phyloP scores from a whole-genome alignment of 805 yeast genomes.

The Saturnispora sanitii region DNA sequence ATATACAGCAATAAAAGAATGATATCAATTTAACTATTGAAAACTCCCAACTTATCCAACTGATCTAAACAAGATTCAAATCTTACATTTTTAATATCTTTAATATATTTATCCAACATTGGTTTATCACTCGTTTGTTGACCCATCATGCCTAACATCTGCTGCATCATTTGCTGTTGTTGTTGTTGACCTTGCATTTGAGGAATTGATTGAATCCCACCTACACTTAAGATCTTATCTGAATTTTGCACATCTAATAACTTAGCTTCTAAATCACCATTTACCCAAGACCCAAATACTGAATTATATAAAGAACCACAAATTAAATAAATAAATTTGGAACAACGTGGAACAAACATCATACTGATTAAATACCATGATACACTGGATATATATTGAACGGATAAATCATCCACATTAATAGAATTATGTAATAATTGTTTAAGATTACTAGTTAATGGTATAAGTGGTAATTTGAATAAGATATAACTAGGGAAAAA shows the following conservation, averaged over 20 bases:
- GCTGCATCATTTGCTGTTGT: background rate
- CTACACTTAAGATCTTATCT: slow-evolving; percentile 6
- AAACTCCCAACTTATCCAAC: too few species aligned
- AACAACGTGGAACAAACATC: slow-evolving; percentile 73
- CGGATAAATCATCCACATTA: slow-evolving; percentile 75
- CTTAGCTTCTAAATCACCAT: slow-evolving; percentile 22
- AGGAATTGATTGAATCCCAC: slow-evolving; percentile 4
- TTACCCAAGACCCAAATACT: too few species aligned
- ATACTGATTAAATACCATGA: slow-evolving; percentile 93
- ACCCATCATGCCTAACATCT: too few species aligned
- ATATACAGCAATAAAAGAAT: too few species aligned
- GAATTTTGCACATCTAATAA: slow-evolving; percentile 4
- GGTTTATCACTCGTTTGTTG: too few species aligned
- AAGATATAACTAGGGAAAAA: slow-evolving; percentile 88
- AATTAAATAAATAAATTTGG: too few species aligned
- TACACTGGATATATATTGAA: slow-evolving; percentile 83
- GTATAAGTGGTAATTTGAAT: slow-evolving; percentile 79
- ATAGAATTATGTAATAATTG: slow-evolving; percentile 88
- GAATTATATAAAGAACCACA: too few species aligned
- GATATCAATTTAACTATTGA: too few species aligned
- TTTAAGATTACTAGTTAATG: slow-evolving; percentile 81
- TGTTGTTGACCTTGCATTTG: slow-evolving; percentile 12
- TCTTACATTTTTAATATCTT: too few species aligned
- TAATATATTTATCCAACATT: too few species aligned
- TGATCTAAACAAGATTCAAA: too few species aligned